phyloP scores from a whole-genome alignment of 805 yeast genomes.

The Saccharomycopsis sp. region DNA sequence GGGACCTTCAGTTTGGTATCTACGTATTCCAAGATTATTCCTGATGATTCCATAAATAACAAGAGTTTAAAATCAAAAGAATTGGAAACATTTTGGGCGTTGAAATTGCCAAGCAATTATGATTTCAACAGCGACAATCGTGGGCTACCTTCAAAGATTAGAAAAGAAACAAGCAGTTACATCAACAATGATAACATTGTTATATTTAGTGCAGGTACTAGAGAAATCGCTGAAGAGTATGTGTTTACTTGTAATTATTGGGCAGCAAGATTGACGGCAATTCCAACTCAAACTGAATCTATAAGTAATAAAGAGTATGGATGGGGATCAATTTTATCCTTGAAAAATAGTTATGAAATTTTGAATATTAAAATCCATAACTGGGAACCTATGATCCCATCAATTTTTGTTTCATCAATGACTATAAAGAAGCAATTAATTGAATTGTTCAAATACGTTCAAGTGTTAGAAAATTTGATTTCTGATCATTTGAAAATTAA shows the following conservation, averaged over 20 bases:
- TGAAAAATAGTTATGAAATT: slow-evolving; percentile 9
- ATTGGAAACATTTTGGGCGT: slow-evolving; percentile 41
- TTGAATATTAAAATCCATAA: slow-evolving; percentile 23
- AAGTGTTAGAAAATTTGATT: slow-evolving; percentile 32
- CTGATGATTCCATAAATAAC: slow-evolving; percentile 31
- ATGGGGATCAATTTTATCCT: slow-evolving; percentile 40
- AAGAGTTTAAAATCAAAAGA: slow-evolving; percentile 27
- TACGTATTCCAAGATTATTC: slow-evolving; percentile 41
- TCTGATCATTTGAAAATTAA: slow-evolving; percentile 38
- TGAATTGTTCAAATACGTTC: slow-evolving; percentile 34
- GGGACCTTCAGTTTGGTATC: slow-evolving; percentile 48
- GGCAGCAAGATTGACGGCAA: slow-evolving; percentile 80
- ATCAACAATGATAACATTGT: slow-evolving; percentile 32
- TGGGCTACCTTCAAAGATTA: slow-evolving; percentile 10
- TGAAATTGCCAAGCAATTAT: slow-evolving; percentile 43
- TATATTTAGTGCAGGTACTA: slow-evolving; percentile 59
- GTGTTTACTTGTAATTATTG: slow-evolving; percentile 81
- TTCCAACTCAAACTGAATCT: slow-evolving; percentile 65
- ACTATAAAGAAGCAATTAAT: slow-evolving; percentile 31
- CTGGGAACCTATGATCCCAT: slow-evolving; percentile 30
- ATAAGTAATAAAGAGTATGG: slow-evolving; percentile 76
- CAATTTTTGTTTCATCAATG: slow-evolving; percentile 26
- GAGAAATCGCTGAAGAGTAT: slow-evolving; percentile 60
- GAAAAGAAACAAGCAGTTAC: slow-evolving; percentile 15
- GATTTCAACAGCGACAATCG: slow-evolving; percentile 26